Base-by-base conservation (phyloP, 306 rosid genomes). In the Purshia tridentata region DNA sequence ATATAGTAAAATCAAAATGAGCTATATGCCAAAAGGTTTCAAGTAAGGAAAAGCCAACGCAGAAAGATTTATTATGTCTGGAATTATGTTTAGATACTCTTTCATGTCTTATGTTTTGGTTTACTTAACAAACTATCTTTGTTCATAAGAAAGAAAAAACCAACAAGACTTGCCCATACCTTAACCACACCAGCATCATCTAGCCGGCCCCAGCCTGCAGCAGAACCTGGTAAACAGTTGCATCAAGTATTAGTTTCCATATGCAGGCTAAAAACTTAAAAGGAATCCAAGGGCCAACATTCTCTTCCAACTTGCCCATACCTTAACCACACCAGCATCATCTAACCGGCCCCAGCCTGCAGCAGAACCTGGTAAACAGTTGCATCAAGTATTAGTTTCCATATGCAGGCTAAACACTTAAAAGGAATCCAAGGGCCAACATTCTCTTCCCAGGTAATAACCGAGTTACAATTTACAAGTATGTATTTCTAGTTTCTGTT, bases 241-340 rank as follows among this genome's bases (percentile, higher is more conserved):
- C 56, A 58, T 67, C 75, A 72, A 7, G 44, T 22, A 29, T 67
- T 29, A 81, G 41, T 50, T 60, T 46, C 46, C 11, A 65, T 41
- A 6, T 20, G 37, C 68, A 23, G 39, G 46, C 50, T 70, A 66
- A 44, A 29, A 18, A 66, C 59, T 78, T 39, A 55, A 57, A 49
- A 16, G 53, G 56, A 80, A 56, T 15, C 58, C 66, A 6, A 39
- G 6, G 23, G 46, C 47, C 20, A 61, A 14, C 7, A 16, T 40
- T 39, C 47, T 35, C 12, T 10, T 44, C 70, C 15, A 60, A 72
- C 59, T 60, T 80, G 56, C 37, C 48, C 85, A 41, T 89, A 91
- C 98, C 98, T 91, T 93, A 72, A 93, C 98, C 4, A 91, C 94
- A 81, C 94, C 90, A 75, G 97, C 92, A 84, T 93, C 98, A 86